phyloP scores from a whole-genome alignment of 805 yeast genomes.

The Ogataea ramenticola region DNA sequence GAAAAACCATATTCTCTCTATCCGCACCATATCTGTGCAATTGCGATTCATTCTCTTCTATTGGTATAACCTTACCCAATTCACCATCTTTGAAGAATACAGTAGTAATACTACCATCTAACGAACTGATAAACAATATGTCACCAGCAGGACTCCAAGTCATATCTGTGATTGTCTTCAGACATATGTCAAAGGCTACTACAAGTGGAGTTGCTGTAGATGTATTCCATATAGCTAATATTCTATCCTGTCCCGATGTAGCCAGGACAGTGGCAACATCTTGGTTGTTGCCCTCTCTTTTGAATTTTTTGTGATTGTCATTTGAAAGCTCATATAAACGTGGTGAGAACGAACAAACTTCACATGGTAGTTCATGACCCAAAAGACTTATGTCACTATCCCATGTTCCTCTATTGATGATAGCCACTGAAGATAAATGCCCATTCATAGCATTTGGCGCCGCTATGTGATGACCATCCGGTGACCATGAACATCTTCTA shows the following conservation, averaged over 20 bases:
- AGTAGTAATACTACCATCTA: slow-evolving; percentile 77
- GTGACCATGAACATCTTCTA: slow-evolving; percentile 81
- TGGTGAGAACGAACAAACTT: slow-evolving; percentile 72
- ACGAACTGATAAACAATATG: slow-evolving; percentile 64
- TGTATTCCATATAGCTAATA: slow-evolving; percentile 86
- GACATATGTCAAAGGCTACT: slow-evolving; percentile 68
- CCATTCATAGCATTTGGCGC: slow-evolving; percentile 84
- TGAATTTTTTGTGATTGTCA: slow-evolving; percentile 13
- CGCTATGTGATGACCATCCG: slow-evolving; percentile 82
- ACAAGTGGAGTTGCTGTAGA: slow-evolving; percentile 66
- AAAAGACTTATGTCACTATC: slow-evolving; percentile 64
- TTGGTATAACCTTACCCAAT: slow-evolving; percentile 52
- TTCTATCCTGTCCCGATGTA: slow-evolving; percentile 91
- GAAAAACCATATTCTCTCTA: slow-evolving; percentile 74
- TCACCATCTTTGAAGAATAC: slow-evolving; percentile 58
- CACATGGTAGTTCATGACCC: slow-evolving; percentile 84
- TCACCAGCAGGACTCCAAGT: slow-evolving; percentile 84
- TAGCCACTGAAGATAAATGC: slow-evolving; percentile 66
- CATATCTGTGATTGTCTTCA: slow-evolving; percentile 78
- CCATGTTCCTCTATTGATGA: slow-evolving; percentile 76
- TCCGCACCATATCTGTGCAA: slow-evolving; percentile 84
- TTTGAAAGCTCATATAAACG: slow-evolving; percentile 40
- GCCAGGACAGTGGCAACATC: slow-evolving; percentile 67
- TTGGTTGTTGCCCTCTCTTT: slow-evolving; percentile 5
- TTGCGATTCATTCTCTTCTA: slow-evolving; percentile 60